These are phyloP conservation scores for Trifolium subterraneum DNA, from an alignment of 306 rosid genomes.

Conservation along the genomic window DNA sequence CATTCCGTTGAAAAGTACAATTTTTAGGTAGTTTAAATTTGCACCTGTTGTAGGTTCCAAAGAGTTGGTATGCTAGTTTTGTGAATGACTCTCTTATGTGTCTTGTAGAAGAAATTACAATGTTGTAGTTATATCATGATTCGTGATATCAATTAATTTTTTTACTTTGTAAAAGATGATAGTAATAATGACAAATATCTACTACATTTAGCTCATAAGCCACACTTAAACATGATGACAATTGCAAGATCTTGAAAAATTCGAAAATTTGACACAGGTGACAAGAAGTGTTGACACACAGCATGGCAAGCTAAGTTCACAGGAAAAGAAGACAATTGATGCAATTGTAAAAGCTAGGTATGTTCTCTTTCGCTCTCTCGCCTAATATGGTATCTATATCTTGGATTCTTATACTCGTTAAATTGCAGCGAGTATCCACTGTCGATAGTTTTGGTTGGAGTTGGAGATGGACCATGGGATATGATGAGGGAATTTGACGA, in stretches of 20 bases:
- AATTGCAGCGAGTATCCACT: constrained; percentile 76
- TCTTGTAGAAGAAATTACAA: no score
- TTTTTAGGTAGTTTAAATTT: not conserved
- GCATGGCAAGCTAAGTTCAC: constrained; percentile 68
- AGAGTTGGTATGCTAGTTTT: not conserved
- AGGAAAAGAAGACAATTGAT: constrained; percentile 77
- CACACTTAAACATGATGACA: not conserved
- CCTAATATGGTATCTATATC: constrained; percentile 3
- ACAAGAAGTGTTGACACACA: constrained; percentile 82
- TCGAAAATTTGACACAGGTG: constrained; percentile 55
- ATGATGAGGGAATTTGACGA: constrained; percentile 89
- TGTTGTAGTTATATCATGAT: no score
- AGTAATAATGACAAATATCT: no score
- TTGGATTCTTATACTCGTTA: constrained; percentile 37
- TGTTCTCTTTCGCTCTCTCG: constrained; percentile 23
- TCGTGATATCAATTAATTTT: no score
- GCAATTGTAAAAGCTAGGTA: constrained; percentile 96
- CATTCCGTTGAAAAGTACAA: not conserved
- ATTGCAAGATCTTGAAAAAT: constrained; percentile 19
- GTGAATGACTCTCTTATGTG: not conserved
- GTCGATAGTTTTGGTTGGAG: constrained; percentile 87
- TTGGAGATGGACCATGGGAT: constrained; percentile 99
- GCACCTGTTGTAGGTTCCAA: not conserved
- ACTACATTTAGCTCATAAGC: no score
- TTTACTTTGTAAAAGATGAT: no score